Evolutionary conservation across 805 yeast species (phyloP).

Genomic region (Isabelozyma heimii): DNA sequence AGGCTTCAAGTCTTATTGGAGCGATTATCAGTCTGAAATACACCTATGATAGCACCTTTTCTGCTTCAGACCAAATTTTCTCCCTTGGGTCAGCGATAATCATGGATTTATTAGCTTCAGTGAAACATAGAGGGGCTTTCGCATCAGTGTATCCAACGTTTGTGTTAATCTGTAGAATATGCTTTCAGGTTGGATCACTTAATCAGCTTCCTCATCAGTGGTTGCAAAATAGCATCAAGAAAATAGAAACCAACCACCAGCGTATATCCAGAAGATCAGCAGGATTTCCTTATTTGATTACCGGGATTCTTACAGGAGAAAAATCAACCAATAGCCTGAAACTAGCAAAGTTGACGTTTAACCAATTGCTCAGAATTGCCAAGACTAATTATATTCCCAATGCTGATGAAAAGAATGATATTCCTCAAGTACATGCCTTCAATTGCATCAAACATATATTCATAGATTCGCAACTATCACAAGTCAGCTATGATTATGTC

Average conservation of each 20-base stretch:
- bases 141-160: constrained; percentile 85
- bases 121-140: constrained; percentile 90
- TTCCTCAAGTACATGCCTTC: constrained; percentile 93
- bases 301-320: constrained; percentile 64
- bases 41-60: constrained; percentile 5
- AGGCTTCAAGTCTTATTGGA: constrained; percentile 58
- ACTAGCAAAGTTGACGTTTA: constrained; percentile 50
- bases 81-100: constrained; percentile 50
- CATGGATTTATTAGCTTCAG: constrained; percentile 63
- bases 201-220: constrained; percentile 49
- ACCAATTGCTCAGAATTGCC: constrained; percentile 54
- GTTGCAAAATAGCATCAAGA: constrained; percentile 54
- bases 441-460: constrained; percentile 78
- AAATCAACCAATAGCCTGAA: constrained; percentile 19
- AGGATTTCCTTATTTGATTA: constrained; percentile 78
- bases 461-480: constrained; percentile 65
- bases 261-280: constrained; percentile 87
- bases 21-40: constrained; percentile 28
- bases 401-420: constrained; percentile 56
- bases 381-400: constrained; percentile 42
- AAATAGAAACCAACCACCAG: constrained; percentile 58
- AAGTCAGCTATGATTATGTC: constrained; percentile 47
- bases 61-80: constrained; percentile 11
- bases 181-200: constrained; percentile 30
- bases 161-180: constrained; percentile 59